Base-by-base conservation (phyloP, 306 rosid species). In the Quercus rubra region DNA sequence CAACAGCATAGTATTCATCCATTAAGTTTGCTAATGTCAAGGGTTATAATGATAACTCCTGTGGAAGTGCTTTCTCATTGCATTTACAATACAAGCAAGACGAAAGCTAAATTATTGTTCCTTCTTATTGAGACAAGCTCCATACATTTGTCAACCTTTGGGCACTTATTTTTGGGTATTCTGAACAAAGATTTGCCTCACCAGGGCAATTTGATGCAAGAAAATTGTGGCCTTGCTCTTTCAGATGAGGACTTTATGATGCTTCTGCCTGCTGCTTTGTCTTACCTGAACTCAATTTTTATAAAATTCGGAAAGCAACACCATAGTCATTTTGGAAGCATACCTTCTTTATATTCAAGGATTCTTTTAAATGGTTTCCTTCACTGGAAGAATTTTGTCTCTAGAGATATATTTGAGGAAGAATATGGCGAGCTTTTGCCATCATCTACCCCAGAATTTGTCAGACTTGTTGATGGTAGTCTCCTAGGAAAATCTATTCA, bases 401-500 rank as follows among this genome's bases (percentile, higher is more conserved):
- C 84, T 55, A 79, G 80, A 67, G 89, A 84, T 66, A 81, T 92
- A 74, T 92, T 95, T 87, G 78, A 81, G 78, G 97, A 91, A 79
- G 91, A 92, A 43, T 91, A 79, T 79, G 88, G 82, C 6, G 86
- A 89, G 62, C 64, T 85, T 58, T 57, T 88, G 52, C 99, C 97
- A 51, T 83, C 82, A 75, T 89, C 98, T 77, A 61, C 80, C 77
- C 83, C 79, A 75, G 92, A 95, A 78, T 83, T 95, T 75, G 75
- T 91, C 12, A 52, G 71, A 78, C 88, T 89, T 82, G 71, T 83
- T 28, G 78, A 90, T 85, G 55, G 70, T 63, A 92, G 97, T 85
- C 95, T 95, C 86, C 95, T 95, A 84, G 92, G 95, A 78, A 92
- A 91, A 83, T 79, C 90, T 74, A 68, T 91, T 79, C 73, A 73